Evolutionary conservation across 495 filamentous ascomycete species (phyloP).

Genomic region (Xylaria bambusicola): DNA sequence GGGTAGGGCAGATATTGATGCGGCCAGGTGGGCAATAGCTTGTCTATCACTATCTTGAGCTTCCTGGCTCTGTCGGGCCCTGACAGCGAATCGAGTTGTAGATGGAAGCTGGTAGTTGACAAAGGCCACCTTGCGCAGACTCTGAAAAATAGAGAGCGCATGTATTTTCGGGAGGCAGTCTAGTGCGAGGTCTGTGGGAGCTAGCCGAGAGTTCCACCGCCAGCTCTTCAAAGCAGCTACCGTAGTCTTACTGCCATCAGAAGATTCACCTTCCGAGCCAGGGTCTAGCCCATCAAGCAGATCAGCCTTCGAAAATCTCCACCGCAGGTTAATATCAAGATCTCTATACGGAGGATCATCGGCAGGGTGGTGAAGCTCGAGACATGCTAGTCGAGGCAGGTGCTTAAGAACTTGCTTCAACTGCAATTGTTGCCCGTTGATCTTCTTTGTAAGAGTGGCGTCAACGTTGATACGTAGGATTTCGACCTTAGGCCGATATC

Average conservation of each 20-base stretch:
- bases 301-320: slow-evolving; percentile 57
- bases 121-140: slow-evolving; percentile 60
- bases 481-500: slow-evolving; percentile 69
- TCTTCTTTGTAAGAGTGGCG: slow-evolving; percentile 30
- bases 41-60: slow-evolving; percentile 31
- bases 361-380: slow-evolving; percentile 56
- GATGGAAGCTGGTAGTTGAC: slow-evolving; percentile 63
- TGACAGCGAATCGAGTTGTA: slow-evolving; percentile 31
- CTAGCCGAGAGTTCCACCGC: slow-evolving; percentile 76
- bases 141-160: slow-evolving; percentile 57
- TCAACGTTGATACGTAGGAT: slow-evolving; percentile 67
- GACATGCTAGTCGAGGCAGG: slow-evolving; percentile 50
- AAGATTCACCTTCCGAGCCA: slow-evolving; percentile 27
- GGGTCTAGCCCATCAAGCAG: slow-evolving; percentile 58
- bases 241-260: background rate
- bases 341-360: slow-evolving; percentile 59
- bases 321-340: slow-evolving; percentile 53
- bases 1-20: slow-evolving; percentile 60
- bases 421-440: slow-evolving; percentile 42
- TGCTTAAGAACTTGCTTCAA: slow-evolving; percentile 42
- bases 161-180: slow-evolving; percentile 55
- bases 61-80: slow-evolving; percentile 26
- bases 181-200: slow-evolving; percentile 50
- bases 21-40: slow-evolving; percentile 53
- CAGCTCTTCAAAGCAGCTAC: slow-evolving; percentile 60